Evolutionary conservation across 768 basidiomycete genomes (phyloP).

Genomic region (Russula dissimulans): DNA sequence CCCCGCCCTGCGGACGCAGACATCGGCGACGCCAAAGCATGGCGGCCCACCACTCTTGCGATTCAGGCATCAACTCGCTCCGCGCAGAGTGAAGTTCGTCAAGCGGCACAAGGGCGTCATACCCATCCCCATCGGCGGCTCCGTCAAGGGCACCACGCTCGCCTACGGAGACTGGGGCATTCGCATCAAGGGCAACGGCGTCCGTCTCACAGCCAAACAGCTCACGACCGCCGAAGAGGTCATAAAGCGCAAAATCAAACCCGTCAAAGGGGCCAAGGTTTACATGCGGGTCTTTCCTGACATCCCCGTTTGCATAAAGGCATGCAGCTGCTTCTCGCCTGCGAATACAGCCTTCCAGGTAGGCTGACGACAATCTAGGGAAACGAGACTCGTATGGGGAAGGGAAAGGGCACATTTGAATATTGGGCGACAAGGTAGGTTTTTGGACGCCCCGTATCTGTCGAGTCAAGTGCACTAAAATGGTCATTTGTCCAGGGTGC

Average conservation of each 20-base stretch:
- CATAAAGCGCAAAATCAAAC: conserved; percentile 81
- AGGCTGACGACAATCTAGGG: conserved; percentile 41
- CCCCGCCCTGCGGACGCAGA: not conserved
- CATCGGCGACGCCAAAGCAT: not conserved
- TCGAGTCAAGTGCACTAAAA: not conserved
- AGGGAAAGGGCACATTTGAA: conserved; percentile 96
- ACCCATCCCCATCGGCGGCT: conserved; percentile 82
- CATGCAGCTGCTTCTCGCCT: conserved; percentile 28
- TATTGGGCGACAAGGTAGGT: conserved; percentile 89
- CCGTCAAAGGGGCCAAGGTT: conserved; percentile 80
- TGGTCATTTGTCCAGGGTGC: conserved; percentile 45
- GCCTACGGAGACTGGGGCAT: conserved; percentile 91
- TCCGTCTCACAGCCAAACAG: conserved; percentile 81
- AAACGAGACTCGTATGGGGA: conserved; percentile 99
- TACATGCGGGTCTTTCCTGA: conserved; percentile 91
- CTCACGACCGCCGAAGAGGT: conserved; percentile 80
- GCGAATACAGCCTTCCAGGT: not conserved
- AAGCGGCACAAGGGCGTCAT: conserved; percentile 88
- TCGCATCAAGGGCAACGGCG: conserved; percentile 74
- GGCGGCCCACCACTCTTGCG: conserved; percentile 20
- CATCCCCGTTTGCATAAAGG: conserved; percentile 95
- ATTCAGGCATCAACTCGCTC: conserved; percentile 54
- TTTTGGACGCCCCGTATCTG: not conserved
- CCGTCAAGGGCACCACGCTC: conserved; percentile 86
- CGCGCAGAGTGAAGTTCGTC: conserved; percentile 71